Conservation (phyloP, 1,284 basidiomycete species). For the Trametes hirsuta region DNA sequence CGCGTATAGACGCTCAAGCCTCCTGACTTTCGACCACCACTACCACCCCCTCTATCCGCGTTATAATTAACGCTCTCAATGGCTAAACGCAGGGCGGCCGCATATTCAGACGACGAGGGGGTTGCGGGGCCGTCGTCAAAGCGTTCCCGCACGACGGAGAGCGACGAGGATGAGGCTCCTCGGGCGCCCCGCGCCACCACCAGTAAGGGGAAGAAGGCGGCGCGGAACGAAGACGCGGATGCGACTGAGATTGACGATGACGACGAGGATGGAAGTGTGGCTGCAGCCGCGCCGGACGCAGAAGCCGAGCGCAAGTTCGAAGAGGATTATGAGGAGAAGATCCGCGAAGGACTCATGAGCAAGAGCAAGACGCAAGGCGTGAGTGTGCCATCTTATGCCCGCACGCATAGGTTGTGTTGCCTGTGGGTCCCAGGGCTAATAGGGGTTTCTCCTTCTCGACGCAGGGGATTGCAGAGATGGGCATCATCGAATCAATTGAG, state of each 20-base stretch:
- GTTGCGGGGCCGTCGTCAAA: slow-evolving; percentile 38
- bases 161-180: slow-evolving; percentile 38
- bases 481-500: slow-evolving; percentile 86
- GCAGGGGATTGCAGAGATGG: slow-evolving; percentile 79
- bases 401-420: not conserved
- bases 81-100: slow-evolving; percentile 42
- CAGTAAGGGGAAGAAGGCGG: slow-evolving; percentile 39
- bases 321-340: slow-evolving; percentile 55
- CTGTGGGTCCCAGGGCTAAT: not conserved
- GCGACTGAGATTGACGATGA: slow-evolving; percentile 38
- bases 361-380: slow-evolving; percentile 62
- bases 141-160: slow-evolving; percentile 46
- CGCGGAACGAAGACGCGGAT: slow-evolving; percentile 23
- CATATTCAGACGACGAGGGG: slow-evolving; percentile 39
- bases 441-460: not conserved
- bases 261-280: slow-evolving; percentile 36
- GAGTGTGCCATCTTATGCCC: slow-evolving; percentile 30
- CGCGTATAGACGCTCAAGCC: not conserved
- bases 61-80: slow-evolving; percentile 27
- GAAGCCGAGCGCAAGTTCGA: slow-evolving; percentile 64
- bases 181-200: slow-evolving; percentile 24
- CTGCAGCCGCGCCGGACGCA: slow-evolving; percentile 39
- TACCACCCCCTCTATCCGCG: not conserved
- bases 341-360: slow-evolving; percentile 57
- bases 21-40: not conserved